phyloP scores from a whole-genome alignment of 2,329 filamentous ascomycete species.

The Dissoconium aciculare region DNA sequence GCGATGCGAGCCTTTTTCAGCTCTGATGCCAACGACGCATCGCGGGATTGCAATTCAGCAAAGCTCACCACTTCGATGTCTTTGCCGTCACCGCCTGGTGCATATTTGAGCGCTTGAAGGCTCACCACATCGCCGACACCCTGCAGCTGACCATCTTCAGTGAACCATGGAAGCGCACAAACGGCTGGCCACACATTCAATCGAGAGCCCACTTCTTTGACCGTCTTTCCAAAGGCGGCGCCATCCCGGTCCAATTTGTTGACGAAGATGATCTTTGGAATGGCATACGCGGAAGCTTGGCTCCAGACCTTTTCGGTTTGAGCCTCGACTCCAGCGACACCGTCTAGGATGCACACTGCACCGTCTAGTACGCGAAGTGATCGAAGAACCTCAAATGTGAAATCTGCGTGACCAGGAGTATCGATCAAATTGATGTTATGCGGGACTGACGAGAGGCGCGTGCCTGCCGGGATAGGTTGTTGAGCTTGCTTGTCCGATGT shows the following conservation, averaged over 20 bases:
- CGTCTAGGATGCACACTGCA: constrained; percentile 83
- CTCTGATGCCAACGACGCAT: constrained; percentile 45
- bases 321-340: constrained; percentile 85
- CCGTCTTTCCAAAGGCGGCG: constrained; percentile 66
- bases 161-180: constrained; percentile 92
- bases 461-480: constrained; percentile 10
- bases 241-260: constrained; percentile 79
- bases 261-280: constrained; percentile 67
- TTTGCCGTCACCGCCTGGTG: constrained; percentile 50
- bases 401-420: constrained; percentile 92
- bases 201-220: constrained; percentile 68
- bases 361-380: constrained; percentile 80
- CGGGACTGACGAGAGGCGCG: constrained; percentile 36
- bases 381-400: constrained; percentile 88
- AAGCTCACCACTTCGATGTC: constrained; percentile 36
- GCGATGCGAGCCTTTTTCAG: constrained; percentile 60
- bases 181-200: constrained; percentile 76
- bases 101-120: constrained; percentile 61
- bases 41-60: constrained; percentile 36
- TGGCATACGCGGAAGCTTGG: constrained; percentile 71
- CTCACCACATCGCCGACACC: constrained; percentile 76
- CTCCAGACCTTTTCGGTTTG: constrained; percentile 95
- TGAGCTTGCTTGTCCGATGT: constrained; percentile 14
- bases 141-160: constrained; percentile 54
- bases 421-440: constrained; percentile 86